Evolutionary conservation across 192 early-diverging fungal genomes (phyloP), one percentile per base, ranked within the genome.

Genomic region (Oehlia diaphana): DNA sequence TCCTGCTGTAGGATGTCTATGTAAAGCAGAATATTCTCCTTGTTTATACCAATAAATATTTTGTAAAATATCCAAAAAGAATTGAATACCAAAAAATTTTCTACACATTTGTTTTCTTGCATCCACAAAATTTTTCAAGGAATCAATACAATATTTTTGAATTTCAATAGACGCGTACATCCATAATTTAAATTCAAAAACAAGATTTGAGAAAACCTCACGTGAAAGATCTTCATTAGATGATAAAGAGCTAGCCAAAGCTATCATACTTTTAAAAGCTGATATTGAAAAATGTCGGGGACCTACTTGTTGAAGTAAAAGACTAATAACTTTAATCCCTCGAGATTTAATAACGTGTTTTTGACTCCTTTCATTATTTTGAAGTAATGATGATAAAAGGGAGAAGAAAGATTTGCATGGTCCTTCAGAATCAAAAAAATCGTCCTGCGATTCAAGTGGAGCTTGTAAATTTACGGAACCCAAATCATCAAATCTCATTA

Each of bases 121-220:
- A 61, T 79, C 77, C 33, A 49, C 31, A 62, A 79, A 79, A 42
- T 42, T 79, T 42, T 79, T 79, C 19, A 79, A 61, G 63, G 71
- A 71, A 12, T 79, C 50, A n/a, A 79, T 71, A 49, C 77, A 79
- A 71, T 79, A 79, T 23, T 79, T 71, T 71, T 79, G 77, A 53
- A 79, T 71, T 12, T 79, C 77, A 33, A 72, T 44, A 9, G 77
- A 61, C 13, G 77, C 26, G 61, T 79, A 79, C 77, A 79, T 79
- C 77, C 77, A 79, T n/a, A 79, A 31, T 42, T 68, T 47, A 61
- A 79, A 79, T 67, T 79, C 77, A 71, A 79, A 79, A 21, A 69
- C 28, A 23, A 79, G 58, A 79, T 62, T 28, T 8, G 8, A 47
- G 62, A 72, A 62, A 44, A 79, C 53, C 35, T 79, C 77, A 39